These are phyloP conservation scores for Saprolegnia diclina DNA, from an alignment of 352 stramenopile genomes.

Conservation along the genomic window DNA sequence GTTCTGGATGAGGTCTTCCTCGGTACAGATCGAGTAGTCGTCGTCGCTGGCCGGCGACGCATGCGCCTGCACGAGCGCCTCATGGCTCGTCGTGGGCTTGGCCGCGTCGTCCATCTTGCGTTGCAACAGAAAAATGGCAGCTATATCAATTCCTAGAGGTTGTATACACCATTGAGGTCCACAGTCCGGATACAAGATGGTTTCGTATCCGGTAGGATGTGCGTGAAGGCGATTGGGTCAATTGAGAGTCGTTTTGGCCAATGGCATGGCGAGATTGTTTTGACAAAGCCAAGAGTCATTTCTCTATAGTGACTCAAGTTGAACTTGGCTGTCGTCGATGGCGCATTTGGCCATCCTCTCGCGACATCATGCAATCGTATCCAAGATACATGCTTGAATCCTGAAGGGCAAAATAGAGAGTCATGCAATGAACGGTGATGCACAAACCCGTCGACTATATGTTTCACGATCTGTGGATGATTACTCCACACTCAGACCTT, in stretches of 20 bases:
- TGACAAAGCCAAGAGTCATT: neutral
- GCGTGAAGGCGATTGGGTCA: neutral
- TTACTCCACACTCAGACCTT: no score
- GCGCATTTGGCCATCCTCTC: no score
- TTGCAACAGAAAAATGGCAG: neutral
- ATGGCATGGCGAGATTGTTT: neutral
- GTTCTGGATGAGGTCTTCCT: conserved; percentile 22
- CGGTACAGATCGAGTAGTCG: conserved; percentile 20
- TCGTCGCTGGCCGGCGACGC: neutral
- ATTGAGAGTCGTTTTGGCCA: neutral
- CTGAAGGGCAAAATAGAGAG: no score
- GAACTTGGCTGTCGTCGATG: neutral
- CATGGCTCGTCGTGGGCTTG: neutral
- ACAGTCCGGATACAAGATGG: neutral
- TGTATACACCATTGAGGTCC: neutral
- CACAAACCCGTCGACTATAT: no score
- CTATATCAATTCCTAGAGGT: neutral
- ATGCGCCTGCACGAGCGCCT: neutral
- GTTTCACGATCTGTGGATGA: no score
- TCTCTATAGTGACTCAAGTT: neutral
- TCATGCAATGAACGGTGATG: no score
- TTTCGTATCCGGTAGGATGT: neutral
- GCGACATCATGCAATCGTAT: no score
- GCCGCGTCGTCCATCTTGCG: neutral
- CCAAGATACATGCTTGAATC: no score